phyloP scores from a whole-genome alignment of 305 asterid genomes.

The Fraxinus ornus region DNA sequence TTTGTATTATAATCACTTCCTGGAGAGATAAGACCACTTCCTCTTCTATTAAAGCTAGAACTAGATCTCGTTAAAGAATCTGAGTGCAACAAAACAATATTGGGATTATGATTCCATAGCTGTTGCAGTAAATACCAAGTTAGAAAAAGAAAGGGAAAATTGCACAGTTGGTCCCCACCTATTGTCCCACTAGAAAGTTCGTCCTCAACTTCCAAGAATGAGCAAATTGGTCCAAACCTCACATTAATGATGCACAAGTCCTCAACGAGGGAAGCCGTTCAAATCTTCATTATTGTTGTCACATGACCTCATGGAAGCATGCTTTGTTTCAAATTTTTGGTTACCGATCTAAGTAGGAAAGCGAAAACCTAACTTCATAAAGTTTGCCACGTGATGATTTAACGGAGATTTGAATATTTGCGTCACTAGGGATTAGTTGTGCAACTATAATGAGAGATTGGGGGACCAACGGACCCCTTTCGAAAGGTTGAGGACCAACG shows the following conservation, averaged over 20 bases:
- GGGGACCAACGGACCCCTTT: not conserved
- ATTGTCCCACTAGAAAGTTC: not conserved
- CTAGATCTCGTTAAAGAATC: constrained; percentile 63
- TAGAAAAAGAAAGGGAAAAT: constrained; percentile 6
- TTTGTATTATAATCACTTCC: constrained; percentile 56
- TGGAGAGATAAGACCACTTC: constrained; percentile 73
- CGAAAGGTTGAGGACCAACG: not conserved
- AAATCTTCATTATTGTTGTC: not conserved
- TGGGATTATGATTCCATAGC: constrained; percentile 6
- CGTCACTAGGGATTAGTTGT: not conserved
- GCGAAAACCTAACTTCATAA: not conserved
- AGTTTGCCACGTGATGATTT: not conserved
- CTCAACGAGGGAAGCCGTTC: not conserved
- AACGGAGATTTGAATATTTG: not conserved
- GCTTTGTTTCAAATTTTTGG: not conserved
- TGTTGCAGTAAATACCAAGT: not conserved
- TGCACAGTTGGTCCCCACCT: not conserved
- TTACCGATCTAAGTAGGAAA: not conserved
- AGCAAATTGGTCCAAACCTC: not conserved
- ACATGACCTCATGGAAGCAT: not conserved
- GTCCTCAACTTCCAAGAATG: not conserved
- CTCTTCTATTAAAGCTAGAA: constrained; percentile 67
- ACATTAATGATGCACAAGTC: not conserved
- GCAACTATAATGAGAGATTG: not conserved
- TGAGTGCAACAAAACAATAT: constrained; percentile 37